Evolutionary conservation across 192 early-diverging fungal genomes (phyloP).

Genomic region (Podila epicladia): DNA sequence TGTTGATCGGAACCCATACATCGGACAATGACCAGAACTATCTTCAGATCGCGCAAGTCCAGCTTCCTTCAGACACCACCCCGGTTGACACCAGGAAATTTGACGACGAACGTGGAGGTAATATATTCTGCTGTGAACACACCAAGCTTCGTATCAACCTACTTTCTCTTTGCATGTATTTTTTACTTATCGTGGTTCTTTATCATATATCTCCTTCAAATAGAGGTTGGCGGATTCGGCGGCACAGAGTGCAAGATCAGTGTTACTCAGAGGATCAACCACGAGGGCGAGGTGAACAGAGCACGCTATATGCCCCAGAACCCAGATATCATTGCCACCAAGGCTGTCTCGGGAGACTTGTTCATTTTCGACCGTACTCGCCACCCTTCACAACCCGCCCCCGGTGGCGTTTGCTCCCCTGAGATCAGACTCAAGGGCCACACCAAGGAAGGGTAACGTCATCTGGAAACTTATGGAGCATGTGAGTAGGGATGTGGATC

Average conservation of each 20-base stretch:
- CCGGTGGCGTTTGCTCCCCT: conserved; percentile 83
- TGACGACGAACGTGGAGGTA: conserved; percentile 81
- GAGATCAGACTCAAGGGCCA: conserved; percentile 91
- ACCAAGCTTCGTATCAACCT: not conserved
- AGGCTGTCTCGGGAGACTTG: conserved; percentile 91
- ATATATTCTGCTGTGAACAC: not conserved
- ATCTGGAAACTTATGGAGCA: not conserved
- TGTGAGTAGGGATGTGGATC: not conserved
- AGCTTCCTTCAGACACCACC: conserved; percentile 79
- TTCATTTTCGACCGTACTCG: conserved; percentile 97
- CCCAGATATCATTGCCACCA: conserved; percentile 95
- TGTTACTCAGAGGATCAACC: conserved; percentile 93
- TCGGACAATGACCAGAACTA: conserved; percentile 97
- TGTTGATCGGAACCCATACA: conserved; percentile 96
- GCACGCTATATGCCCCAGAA: conserved; percentile 98
- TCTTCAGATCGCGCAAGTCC: conserved; percentile 93
- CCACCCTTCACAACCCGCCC: conserved; percentile 80
- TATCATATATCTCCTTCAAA: not conserved
- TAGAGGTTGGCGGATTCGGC: conserved; percentile 85
- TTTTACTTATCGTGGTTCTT: conserved; percentile 1
- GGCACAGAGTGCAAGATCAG: conserved; percentile 81
- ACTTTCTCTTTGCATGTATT: not conserved
- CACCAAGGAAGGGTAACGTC: conserved; percentile 87
- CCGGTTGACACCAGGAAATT: conserved; percentile 66
- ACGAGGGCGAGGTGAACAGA: conserved; percentile 97